Evolutionary conservation across 2,329 filamentous ascomycete species (phyloP).

Genomic region (Hypoxylon sp.): DNA sequence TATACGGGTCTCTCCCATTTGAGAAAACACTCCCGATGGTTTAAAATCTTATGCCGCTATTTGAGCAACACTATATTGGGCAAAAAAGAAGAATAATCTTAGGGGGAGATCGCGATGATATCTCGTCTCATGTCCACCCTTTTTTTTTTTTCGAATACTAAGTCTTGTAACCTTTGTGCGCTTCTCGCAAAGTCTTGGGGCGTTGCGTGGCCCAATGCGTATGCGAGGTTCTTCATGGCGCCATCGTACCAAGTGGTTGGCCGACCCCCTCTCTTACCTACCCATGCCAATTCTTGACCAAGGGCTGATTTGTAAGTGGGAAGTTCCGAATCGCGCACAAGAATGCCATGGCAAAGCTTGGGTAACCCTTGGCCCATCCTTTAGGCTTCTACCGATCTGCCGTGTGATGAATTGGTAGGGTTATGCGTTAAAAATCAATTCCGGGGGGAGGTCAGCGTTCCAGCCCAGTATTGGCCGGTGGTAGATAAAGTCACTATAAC

Average conservation of each 20-base stretch:
- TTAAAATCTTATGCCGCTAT: constrained; percentile 8
- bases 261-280: constrained; percentile 13
- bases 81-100: constrained; percentile 3
- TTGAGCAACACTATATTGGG: constrained; percentile 14
- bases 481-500: constrained; percentile 38
- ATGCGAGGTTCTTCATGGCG: constrained; percentile 22
- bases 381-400: constrained; percentile 43
- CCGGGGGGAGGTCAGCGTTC: constrained; percentile 29
- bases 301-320: constrained; percentile 32
- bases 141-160: constrained; percentile 34
- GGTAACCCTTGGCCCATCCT: constrained; percentile 26
- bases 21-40: constrained; percentile 20
- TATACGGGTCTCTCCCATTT: constrained; percentile 19
- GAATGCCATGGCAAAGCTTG: constrained; percentile 25
- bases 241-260: constrained; percentile 26
- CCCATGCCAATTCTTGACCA: constrained; percentile 24
- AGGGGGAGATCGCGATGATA: constrained; percentile 15
- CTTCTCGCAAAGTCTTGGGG: constrained; percentile 21
- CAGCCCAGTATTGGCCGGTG: constrained; percentile 21
- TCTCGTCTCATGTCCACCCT: constrained; percentile 23
- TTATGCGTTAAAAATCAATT: constrained; percentile 42
- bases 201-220: constrained; percentile 32
- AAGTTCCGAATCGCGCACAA: constrained; percentile 34
- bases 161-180: constrained; percentile 21
- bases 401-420: constrained; percentile 41